Evolutionary conservation across 371 early-diverging fungal species (phyloP).

Genomic region (Zychaea mexicana): DNA sequence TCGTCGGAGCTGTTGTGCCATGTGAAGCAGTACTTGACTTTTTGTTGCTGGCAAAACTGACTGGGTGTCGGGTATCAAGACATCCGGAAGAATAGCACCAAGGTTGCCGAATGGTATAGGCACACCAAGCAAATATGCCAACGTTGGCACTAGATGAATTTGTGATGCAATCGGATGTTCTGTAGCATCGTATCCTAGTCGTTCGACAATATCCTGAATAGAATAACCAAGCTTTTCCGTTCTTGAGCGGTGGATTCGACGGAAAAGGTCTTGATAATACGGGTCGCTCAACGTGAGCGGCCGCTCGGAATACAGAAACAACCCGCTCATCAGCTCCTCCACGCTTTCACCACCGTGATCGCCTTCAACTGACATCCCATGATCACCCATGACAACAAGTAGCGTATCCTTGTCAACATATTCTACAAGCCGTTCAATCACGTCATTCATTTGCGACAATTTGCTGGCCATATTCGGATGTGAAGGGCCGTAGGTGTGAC

Average conservation of each 20-base stretch:
- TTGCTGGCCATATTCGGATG: conserved; percentile 87
- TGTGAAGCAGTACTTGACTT: conserved; percentile 45
- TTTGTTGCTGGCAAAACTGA: background rate
- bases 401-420: conserved; percentile 84
- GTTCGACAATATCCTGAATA: conserved; percentile 12
- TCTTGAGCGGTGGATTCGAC: conserved; percentile 28
- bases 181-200: conserved; percentile 27
- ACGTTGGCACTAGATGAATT: conserved; percentile 84
- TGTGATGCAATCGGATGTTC: conserved; percentile 64
- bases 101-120: conserved; percentile 88
- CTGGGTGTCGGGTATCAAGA: conserved; percentile 27
- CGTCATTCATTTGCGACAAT: conserved; percentile 80
- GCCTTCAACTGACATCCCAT: conserved; percentile 98
- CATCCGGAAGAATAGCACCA: conserved; percentile 81
- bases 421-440: conserved; percentile 69
- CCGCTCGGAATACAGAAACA: conserved; percentile 77
- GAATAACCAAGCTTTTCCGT: conserved; percentile 26
- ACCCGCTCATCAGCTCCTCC: conserved; percentile 83
- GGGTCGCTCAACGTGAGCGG: conserved; percentile 24
- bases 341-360: conserved; percentile 98
- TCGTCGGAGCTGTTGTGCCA: conserved; percentile 58
- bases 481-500: conserved; percentile 90
- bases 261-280: conserved; percentile 12
- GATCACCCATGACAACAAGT: conserved; percentile 97
- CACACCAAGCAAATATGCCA: conserved; percentile 69